Evolutionary conservation across 106 monocot genomes (phyloP).

Genomic region (Acorus gramineus): DNA sequence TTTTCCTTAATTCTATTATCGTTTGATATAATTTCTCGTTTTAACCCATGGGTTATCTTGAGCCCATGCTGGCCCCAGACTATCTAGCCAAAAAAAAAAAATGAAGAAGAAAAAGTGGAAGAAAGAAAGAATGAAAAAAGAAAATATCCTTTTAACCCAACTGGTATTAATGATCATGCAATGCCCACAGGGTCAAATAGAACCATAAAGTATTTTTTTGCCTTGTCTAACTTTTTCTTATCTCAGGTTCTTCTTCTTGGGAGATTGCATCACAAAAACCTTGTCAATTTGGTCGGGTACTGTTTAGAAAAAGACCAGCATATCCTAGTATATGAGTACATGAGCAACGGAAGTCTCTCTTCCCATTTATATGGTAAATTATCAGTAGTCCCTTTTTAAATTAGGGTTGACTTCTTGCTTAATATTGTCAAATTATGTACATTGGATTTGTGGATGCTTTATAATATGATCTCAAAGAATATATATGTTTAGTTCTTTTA

Average conservation of each 20-base stretch:
- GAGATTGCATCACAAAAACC: slow-evolving; percentile 68
- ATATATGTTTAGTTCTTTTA: neutral
- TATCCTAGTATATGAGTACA: slow-evolving; percentile 68
- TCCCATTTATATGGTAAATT: slow-evolving; percentile 64
- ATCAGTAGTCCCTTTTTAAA: neutral
- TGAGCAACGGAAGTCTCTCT: slow-evolving; percentile 69
- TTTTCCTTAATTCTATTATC: too few relatives aligned
- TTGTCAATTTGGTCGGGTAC: slow-evolving; percentile 81
- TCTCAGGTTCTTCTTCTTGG: slow-evolving; percentile 67
- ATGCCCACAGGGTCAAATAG: too few relatives aligned
- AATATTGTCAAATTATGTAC: too few relatives aligned
- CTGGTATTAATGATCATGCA: too few relatives aligned
- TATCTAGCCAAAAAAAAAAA: too few relatives aligned
- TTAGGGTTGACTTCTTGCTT: too few relatives aligned
- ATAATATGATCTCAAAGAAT: neutral
- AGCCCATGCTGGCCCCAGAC: too few relatives aligned
- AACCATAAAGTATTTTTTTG: neutral
- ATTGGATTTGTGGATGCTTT: neutral
- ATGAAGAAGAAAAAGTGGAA: too few relatives aligned
- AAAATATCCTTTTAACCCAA: too few relatives aligned
- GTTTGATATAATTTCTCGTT: too few relatives aligned
- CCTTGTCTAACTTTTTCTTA: neutral
- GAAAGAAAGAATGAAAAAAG: too few relatives aligned
- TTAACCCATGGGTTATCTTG: too few relatives aligned
- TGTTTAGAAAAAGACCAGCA: slow-evolving; percentile 60